These are phyloP conservation scores for Phytophthora melonis DNA, from an alignment of 352 stramenopile species.

Conservation along the genomic window DNA sequence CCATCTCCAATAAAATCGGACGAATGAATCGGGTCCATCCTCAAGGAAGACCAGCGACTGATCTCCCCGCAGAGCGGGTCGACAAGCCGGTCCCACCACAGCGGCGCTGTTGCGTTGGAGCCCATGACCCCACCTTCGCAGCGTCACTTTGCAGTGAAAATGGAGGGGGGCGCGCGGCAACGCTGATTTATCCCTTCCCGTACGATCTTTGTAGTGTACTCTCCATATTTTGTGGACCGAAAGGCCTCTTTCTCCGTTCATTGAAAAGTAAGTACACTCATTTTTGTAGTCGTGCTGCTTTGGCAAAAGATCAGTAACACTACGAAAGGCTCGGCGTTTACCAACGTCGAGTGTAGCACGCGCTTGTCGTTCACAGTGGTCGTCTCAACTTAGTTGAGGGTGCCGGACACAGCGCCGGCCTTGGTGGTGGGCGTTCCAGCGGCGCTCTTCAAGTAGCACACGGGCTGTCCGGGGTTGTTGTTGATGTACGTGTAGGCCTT, in stretches of 20 bases:
- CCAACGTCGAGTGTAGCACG: background rate
- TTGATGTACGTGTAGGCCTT: constrained; percentile 65
- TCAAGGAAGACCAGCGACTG: background rate
- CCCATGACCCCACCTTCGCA: too few species aligned
- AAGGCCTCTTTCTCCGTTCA: too few species aligned
- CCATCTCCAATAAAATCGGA: background rate
- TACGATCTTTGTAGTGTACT: too few species aligned
- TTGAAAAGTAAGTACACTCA: background rate
- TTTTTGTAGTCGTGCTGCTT: background rate
- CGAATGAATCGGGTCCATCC: background rate
- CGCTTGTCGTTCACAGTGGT: background rate
- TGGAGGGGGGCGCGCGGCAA: too few species aligned
- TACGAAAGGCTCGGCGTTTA: background rate
- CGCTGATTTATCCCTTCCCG: too few species aligned
- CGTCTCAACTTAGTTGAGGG: constrained; percentile 44
- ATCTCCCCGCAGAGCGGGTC: background rate
- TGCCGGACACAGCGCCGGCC: constrained; percentile 46
- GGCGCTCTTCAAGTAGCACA: constrained; percentile 48
- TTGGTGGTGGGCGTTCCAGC: constrained; percentile 31
- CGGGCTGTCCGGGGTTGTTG: constrained; percentile 41
- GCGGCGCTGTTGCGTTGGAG: too few species aligned
- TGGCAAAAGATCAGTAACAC: background rate
- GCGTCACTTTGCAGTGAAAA: too few species aligned
- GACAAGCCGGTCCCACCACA: background rate
- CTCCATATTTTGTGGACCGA: too few species aligned